phyloP scores from a whole-genome alignment of 176 grass and related monocot species.

The Chrysopogon serrulatus region DNA sequence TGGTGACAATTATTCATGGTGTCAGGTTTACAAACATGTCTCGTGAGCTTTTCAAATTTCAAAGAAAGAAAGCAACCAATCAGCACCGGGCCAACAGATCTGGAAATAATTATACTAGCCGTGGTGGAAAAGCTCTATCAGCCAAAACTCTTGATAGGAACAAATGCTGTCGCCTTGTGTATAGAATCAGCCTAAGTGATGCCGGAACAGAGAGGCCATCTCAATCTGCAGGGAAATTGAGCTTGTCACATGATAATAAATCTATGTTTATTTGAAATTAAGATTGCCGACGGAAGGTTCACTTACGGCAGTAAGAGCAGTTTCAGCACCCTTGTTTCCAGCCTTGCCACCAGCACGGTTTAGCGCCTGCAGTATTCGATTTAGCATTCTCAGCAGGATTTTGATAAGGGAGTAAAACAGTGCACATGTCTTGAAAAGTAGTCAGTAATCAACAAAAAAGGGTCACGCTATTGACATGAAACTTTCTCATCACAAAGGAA shows the following conservation, averaged over 20 bases:
- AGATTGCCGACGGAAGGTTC: background rate
- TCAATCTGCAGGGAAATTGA: slow-evolving; percentile 68
- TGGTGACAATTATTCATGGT: background rate
- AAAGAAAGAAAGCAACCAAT: background rate
- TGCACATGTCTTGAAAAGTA: background rate
- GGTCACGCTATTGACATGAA: background rate
- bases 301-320: slow-evolving; percentile 93
- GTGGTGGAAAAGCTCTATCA: background rate
- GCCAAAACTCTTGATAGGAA: background rate
- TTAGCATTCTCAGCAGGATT: background rate
- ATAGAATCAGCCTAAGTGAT: slow-evolving; percentile 49
- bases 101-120: background rate
- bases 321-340: slow-evolving; percentile 95
- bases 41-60: background rate
- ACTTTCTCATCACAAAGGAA: background rate
- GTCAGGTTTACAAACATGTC: background rate
- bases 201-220: slow-evolving; percentile 84
- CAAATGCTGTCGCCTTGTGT: background rate
- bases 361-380: slow-evolving; percentile 57
- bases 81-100: background rate
- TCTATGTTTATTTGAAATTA: background rate
- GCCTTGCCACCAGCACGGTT: slow-evolving; percentile 95
- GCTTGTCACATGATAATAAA: background rate
- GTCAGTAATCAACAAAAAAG: background rate
- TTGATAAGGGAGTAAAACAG: background rate